Evolutionary conservation across 345 rosid genomes (phyloP), one percentile per base, ranked within the genome.

Genomic region (Rhodamnia rubescens): DNA sequence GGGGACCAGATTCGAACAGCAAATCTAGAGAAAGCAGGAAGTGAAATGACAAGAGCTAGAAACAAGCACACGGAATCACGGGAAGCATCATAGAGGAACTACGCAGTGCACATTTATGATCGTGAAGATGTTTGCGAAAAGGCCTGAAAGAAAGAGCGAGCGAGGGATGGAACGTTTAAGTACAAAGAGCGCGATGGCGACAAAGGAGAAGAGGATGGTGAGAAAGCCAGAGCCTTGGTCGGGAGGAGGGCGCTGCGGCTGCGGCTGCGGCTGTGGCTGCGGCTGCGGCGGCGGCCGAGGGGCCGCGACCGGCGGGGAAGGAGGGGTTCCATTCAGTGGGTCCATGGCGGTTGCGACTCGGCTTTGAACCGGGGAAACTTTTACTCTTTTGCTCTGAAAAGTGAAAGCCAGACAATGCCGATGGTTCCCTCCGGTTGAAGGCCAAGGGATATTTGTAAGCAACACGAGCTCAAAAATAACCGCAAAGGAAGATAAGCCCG

Each of bases 101-200:
- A 64, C 22, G 42, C 2, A 18, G 42, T 15, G 75, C 42, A 1
- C 42, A 64, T 0, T 55, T 55, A 18, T 10, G n/a, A 3, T 51
- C 47, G 4, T 15, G 47, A 75, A 29, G 2, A 2, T 13, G 86
- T 81, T 52, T 4, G 22, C 52, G 82, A 8, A 74, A 84, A 27
- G 55, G 47, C 16, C 47, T 50, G 49, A 26, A 53, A 51, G 64
- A 58, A 15, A 18, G 83, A 85, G 64, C 57, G 16, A 59, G 74
- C 0, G 10, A 57, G 78, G 58, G 78, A 58, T 40, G 40, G 59
- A 69, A 27, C 83, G 6, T 44, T 85, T 61, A 49, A 59, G 81
- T 91, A 94, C 98, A 88, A 89, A 36, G 27, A 88, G 86, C 74
- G 90, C 58, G 85, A 94, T 81, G 59, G 86, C 95, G 54, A 86